phyloP scores from a whole-genome alignment of 257 asterid species.

The Paulownia fortunei region DNA sequence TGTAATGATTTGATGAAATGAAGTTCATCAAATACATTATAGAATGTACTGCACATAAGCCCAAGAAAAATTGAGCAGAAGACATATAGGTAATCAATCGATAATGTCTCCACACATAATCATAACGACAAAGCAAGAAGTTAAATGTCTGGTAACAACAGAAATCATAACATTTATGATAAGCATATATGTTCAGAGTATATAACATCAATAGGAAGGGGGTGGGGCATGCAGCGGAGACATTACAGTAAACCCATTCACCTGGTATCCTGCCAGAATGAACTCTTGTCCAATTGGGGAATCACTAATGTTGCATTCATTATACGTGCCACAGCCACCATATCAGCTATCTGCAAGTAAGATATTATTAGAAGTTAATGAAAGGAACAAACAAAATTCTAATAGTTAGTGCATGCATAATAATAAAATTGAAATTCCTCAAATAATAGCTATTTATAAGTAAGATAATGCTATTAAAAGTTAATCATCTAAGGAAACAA shows the following conservation, averaged over 20 bases:
- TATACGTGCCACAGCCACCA: conserved; percentile 96
- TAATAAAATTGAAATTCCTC: neutral
- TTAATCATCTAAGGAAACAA: neutral
- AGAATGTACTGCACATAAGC: conserved; percentile 71
- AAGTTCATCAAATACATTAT: conserved; percentile 84
- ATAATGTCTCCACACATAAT: conserved; percentile 16
- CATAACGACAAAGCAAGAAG: conserved; percentile 3
- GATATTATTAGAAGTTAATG: conserved; percentile 9
- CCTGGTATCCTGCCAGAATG: conserved; percentile 99
- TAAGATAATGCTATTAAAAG: neutral
- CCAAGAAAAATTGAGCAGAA: conserved; percentile 35
- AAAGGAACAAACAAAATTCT: neutral
- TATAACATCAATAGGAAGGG: conserved; percentile 9
- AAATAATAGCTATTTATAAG: conserved; percentile 48
- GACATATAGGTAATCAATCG: neutral
- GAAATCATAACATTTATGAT: neutral
- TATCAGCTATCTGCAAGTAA: conserved; percentile 85
- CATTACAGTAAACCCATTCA: conserved; percentile 34
- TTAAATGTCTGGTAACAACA: neutral
- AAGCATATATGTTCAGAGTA: neutral
- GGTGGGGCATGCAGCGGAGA: conserved; percentile 6
- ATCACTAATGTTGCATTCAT: conserved; percentile 93
- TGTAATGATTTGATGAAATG: conserved; percentile 71
- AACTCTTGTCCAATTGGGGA: conserved; percentile 91
- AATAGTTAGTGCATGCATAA: conserved; percentile 8